Conservation (phyloP, 2,329 filamentous ascomycete species). For the Ophiostoma populinum region DNA sequence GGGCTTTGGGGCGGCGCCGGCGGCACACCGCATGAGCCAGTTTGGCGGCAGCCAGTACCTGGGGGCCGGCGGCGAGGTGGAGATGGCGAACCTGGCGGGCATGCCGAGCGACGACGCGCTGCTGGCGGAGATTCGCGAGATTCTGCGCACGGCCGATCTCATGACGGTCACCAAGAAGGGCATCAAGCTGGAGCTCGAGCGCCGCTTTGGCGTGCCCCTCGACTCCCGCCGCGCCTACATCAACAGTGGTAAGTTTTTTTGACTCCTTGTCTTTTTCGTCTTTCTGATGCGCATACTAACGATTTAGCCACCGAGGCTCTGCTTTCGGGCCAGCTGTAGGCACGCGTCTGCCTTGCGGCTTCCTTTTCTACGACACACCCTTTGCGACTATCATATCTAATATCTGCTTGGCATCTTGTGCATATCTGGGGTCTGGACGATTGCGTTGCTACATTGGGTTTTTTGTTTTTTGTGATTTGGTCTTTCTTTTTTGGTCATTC, state of each 20-base stretch:
- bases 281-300: neutral
- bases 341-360: neutral
- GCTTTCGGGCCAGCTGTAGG: constrained; percentile 56
- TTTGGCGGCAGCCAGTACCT: constrained; percentile 43
- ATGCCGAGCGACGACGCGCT: constrained; percentile 80
- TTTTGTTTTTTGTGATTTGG: too few relatives aligned
- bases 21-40: constrained; percentile 47
- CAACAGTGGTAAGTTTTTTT: constrained; percentile 55
- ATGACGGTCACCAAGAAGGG: constrained; percentile 99
- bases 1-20: constrained; percentile 28
- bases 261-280: neutral
- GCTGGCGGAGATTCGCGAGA: constrained; percentile 85
- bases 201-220: constrained; percentile 70
- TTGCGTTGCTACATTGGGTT: too few relatives aligned
- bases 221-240: constrained; percentile 88
- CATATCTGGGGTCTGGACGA: too few relatives aligned
- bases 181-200: constrained; percentile 84
- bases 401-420: too few relatives aligned
- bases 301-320: constrained; percentile 56
- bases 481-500: neutral
- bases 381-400: constrained; percentile 4
- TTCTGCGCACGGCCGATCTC: constrained; percentile 76
- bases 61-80: constrained; percentile 36
- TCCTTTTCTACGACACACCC: neutral
- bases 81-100: constrained; percentile 56